phyloP scores from a whole-genome alignment of 805 yeast genomes.

The Ascoidea rubescens region DNA sequence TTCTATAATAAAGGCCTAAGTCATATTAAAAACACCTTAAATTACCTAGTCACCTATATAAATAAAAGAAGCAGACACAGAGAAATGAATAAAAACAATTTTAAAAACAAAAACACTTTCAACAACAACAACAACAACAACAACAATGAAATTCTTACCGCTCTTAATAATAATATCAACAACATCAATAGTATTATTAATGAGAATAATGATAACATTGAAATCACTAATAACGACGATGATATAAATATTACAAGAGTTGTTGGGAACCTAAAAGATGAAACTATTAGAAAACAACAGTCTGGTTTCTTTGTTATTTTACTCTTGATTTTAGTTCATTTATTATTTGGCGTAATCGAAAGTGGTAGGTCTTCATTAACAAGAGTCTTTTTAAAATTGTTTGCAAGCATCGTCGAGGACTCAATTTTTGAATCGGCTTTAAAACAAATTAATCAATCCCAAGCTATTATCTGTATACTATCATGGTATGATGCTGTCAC shows the following conservation, averaged over 20 bases:
- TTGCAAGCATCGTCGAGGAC: slow-evolving; percentile 35
- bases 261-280: slow-evolving; percentile 24
- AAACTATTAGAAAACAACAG: slow-evolving; percentile 21
- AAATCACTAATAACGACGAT: too few relatives aligned
- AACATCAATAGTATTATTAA: neutral
- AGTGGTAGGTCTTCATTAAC: slow-evolving; percentile 39
- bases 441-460: slow-evolving; percentile 33
- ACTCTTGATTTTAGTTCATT: slow-evolving; percentile 38
- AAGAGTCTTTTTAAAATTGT: slow-evolving; percentile 32
- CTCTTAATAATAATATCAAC: neutral
- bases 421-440: slow-evolving; percentile 26
- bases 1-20: slow-evolving; percentile 37
- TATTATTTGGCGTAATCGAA: slow-evolving; percentile 37
- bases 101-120: neutral
- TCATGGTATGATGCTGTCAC: slow-evolving; percentile 49
- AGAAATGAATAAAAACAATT: neutral
- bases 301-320: slow-evolving; percentile 33
- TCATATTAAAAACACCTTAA: slow-evolving; percentile 44
- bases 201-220: too few relatives aligned
- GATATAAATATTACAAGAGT: slow-evolving; percentile 13
- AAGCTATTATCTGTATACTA: slow-evolving; percentile 33
- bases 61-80: slow-evolving; percentile 9
- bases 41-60: slow-evolving; percentile 32
- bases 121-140: neutral
- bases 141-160: neutral